Evolutionary conservation across 2,329 filamentous ascomycete genomes (phyloP), one percentile per base, ranked within the genome.

Genomic region (Penicillium sp.): DNA sequence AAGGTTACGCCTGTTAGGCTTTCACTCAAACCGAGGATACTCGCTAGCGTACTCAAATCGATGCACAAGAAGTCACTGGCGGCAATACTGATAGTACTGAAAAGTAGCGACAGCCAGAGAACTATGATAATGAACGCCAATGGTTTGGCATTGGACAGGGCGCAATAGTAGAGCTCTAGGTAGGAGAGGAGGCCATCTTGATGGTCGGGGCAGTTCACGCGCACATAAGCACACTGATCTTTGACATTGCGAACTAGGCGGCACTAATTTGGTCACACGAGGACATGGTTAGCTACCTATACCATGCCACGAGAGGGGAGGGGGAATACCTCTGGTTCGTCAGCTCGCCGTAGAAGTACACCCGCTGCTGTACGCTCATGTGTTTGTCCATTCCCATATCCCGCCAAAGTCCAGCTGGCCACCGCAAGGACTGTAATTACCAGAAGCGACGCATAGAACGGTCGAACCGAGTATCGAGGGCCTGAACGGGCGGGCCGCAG

Each of bases 31-130:
- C 94, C 93, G 30, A 98, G 84, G 56, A 97, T 88, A 60, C 85
- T 89, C 24, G 95, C 89, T 70, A 99, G 95, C 13, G 95, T 98
- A 77, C 91, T 95, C 37, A 99, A 85, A 74, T 99, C 97, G 80
- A 98, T 88, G 79, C 93, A 98, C 80, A 99, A 95, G 82, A 99
- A 99, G 80, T 99, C 95, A 78, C 93, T 97, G 24, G 95, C 95
- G 15, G 95, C 95, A 66, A 99, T 97, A 62, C 95, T 95, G 67
- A 99, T 97, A 15, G 95, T 98, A 69, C 91, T 94, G 79, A 99
- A 99, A 8, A 99, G 87, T 58, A 98, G 81, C 40, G 87, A 91
- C 7, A 97, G 86, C 95, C 95, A 99, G 63, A 89, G 70, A 17
- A 92, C 85, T 50, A 99, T 82, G 45, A 96, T 81, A 24, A 83